Percentiles rank a stretch among this genome's conserved stretches.
phyloP scores from a whole-genome alignment of 805 yeast species.

The Torulaspora gathmanii region DNA sequence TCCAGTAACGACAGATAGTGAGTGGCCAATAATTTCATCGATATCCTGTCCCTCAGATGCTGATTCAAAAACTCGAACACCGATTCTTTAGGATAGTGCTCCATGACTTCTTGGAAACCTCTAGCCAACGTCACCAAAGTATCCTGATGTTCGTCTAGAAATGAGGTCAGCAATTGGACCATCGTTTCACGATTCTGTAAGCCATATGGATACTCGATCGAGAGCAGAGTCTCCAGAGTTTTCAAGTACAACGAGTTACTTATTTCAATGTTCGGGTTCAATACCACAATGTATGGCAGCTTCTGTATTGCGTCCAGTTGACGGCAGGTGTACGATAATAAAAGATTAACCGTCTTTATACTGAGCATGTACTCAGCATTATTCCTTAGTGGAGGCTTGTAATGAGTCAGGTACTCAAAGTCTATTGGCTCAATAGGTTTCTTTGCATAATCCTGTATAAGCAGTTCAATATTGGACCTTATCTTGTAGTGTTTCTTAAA shows the following conservation, averaged over 20 bases:
- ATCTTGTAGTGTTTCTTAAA: constrained; percentile 53
- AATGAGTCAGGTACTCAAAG: constrained; percentile 46
- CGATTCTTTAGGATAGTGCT: constrained; percentile 41
- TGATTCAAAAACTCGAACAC: constrained; percentile 62
- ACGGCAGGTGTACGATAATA: constrained; percentile 62
- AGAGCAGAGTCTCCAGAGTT: constrained; percentile 53
- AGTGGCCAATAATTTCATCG: constrained; percentile 80
- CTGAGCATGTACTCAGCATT: constrained; percentile 40
- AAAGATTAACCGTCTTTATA: constrained; percentile 50
- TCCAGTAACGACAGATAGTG: constrained; percentile 69
- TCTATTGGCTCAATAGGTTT: constrained; percentile 51
- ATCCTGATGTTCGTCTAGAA: constrained; percentile 75
- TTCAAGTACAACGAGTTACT: constrained; percentile 69
- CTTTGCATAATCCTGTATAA: constrained; percentile 53
- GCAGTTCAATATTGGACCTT: constrained; percentile 52
- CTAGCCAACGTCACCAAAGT: constrained; percentile 75
- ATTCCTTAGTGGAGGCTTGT: constrained; percentile 34
- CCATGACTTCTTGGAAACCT: constrained; percentile 69
- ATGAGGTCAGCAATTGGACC: constrained; percentile 48
- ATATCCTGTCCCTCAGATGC: constrained; percentile 78
- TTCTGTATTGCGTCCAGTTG: constrained; percentile 64
- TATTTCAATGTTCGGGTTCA: constrained; percentile 81
- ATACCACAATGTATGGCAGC: constrained; percentile 76
- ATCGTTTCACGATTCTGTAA: constrained; percentile 52
- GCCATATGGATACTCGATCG: constrained; percentile 43